A percentile compares a stretch with the other conserved stretches of the same genome.
Conservation (phyloP, 306 rosid genomes). For the Dryas octopetala region DNA sequence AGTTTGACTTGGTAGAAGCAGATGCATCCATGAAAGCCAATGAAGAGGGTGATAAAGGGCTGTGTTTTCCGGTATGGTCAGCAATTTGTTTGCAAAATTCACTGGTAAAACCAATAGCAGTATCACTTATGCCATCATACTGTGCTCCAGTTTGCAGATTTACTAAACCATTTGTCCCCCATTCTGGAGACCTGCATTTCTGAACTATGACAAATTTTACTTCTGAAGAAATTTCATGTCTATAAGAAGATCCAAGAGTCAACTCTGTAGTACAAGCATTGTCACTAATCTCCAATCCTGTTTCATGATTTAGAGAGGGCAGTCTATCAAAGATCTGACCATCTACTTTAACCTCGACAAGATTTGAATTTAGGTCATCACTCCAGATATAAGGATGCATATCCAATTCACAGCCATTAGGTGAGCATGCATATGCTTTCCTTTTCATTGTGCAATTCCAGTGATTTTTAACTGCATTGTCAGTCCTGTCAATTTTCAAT, state of each 20-base stretch:
- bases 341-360: slow-evolving; percentile 18
- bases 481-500: slow-evolving; percentile 42
- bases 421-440: slow-evolving; percentile 38
- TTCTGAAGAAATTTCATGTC: slow-evolving; percentile 7
- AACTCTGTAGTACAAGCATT: slow-evolving; percentile 31
- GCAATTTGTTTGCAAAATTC: background rate
- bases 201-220: slow-evolving; percentile 4
- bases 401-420: slow-evolving; percentile 18
- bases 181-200: slow-evolving; percentile 1
- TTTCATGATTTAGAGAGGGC: slow-evolving; percentile 25
- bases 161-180: background rate
- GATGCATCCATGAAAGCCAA: slow-evolving; percentile 13
- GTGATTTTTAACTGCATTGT: slow-evolving; percentile 65
- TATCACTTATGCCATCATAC: background rate
- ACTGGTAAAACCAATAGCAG: background rate
- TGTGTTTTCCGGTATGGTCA: slow-evolving; percentile 13
- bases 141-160: slow-evolving; percentile 2
- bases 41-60: background rate
- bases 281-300: slow-evolving; percentile 15
- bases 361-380: slow-evolving; percentile 12
- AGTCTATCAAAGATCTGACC: slow-evolving; percentile 22
- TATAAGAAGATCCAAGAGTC: slow-evolving; percentile 20
- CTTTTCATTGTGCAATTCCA: slow-evolving; percentile 64
- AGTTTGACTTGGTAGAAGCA: background rate
- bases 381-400: background rate